Conservation (phyloP, 768 basidiomycete genomes). For the Galerina sulciceps region DNA sequence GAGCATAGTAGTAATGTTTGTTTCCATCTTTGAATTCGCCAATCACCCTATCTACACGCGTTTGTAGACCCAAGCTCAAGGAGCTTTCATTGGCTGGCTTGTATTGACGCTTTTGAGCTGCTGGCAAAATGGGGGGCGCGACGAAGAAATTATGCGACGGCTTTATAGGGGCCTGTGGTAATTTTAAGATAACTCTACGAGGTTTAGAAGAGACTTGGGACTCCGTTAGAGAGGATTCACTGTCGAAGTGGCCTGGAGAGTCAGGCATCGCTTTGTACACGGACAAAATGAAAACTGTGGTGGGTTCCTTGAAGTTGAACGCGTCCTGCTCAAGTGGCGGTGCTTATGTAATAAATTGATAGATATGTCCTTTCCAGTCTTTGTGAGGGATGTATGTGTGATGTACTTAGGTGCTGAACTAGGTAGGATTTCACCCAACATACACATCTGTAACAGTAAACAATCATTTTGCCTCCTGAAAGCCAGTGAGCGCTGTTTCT, state of each 20-base stretch:
- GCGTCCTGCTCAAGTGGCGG: neutral
- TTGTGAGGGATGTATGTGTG: too few relatives aligned
- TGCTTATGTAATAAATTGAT: constrained; percentile 13
- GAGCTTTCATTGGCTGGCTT: constrained; percentile 36
- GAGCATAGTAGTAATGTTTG: constrained; percentile 63
- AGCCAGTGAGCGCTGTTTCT: too few relatives aligned
- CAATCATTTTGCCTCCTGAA: too few relatives aligned
- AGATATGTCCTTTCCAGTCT: too few relatives aligned
- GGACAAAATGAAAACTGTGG: neutral
- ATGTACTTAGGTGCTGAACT: neutral
- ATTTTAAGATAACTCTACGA: constrained; percentile 5
- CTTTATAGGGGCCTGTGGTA: constrained; percentile 4
- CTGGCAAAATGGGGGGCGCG: constrained; percentile 38
- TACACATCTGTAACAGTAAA: too few relatives aligned
- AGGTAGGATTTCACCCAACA: too few relatives aligned
- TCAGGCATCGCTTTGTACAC: neutral
- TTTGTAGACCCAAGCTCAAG: constrained; percentile 34
- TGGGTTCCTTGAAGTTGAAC: neutral
- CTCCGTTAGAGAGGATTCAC: neutral
- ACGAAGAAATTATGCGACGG: constrained; percentile 35
- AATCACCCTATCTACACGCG: constrained; percentile 52
- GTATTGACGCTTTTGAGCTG: constrained; percentile 45
- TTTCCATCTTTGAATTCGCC: constrained; percentile 52
- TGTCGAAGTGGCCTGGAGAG: neutral
- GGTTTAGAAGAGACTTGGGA: neutral